Evolutionary conservation across 768 basidiomycete species (phyloP).

Genomic region (Lanmaoa rubissima): DNA sequence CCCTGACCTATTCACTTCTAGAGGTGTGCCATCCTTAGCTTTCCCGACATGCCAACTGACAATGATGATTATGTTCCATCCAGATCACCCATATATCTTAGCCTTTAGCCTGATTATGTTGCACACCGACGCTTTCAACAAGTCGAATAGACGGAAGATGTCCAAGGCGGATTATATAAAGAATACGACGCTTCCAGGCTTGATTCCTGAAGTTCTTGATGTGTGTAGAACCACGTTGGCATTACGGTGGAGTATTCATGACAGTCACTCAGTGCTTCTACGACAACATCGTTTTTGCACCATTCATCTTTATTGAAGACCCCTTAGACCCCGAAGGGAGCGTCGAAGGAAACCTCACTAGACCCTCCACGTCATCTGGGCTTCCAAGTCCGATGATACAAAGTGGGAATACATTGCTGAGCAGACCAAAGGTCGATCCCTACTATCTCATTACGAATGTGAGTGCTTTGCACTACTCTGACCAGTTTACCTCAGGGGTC

Average conservation of each 20-base stretch:
- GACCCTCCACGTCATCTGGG: slow-evolving; percentile 38
- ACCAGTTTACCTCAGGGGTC: slow-evolving; percentile 6
- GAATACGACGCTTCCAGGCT: slow-evolving; percentile 86
- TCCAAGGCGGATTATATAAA: slow-evolving; percentile 89
- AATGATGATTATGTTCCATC: not conserved
- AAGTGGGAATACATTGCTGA: slow-evolving; percentile 41
- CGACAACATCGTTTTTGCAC: slow-evolving; percentile 94
- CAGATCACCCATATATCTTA: slow-evolving; percentile 93
- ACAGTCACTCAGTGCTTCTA: slow-evolving; percentile 70
- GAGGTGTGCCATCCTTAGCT: slow-evolving; percentile 48
- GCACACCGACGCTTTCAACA: slow-evolving; percentile 98
- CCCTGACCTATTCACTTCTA: slow-evolving; percentile 69
- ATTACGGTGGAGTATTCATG: slow-evolving; percentile 2
- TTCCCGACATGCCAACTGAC: not conserved
- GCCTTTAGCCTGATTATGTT: slow-evolving; percentile 99
- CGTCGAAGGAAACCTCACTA: slow-evolving; percentile 40
- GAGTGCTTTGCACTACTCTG: slow-evolving; percentile 22
- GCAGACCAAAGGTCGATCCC: slow-evolving; percentile 78
- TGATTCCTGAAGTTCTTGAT: slow-evolving; percentile 80
- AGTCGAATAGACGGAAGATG: slow-evolving; percentile 98
- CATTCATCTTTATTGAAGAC: slow-evolving; percentile 96
- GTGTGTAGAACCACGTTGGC: slow-evolving; percentile 42
- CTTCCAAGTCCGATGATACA: slow-evolving; percentile 31
- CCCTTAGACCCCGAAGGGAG: slow-evolving; percentile 63
- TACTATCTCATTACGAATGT: slow-evolving; percentile 89